Base-by-base conservation (phyloP, 208 protist genomes). In the Novymonas esmeraldas region DNA sequence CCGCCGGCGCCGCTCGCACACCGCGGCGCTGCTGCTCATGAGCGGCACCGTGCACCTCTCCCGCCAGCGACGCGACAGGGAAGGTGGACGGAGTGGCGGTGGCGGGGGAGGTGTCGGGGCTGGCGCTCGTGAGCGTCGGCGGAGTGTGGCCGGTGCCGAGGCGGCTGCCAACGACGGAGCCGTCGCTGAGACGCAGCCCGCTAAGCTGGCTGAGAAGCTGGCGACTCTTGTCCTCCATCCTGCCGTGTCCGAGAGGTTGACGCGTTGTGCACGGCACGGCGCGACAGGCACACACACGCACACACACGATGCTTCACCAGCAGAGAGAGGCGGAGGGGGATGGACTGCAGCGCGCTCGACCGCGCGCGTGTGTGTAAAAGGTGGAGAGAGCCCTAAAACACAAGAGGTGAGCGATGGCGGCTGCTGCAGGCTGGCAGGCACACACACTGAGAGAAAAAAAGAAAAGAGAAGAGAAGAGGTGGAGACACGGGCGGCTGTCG, bases 161-260 rank as follows among this genome's bases (percentile, higher is more conserved):
- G 14, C 70, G 70, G 11, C 44, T 62, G 31, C 69, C 70, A 10
- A 71, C 78, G 22, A 64, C 62, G 10, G 54, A 62, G 50, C 82
- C 82, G 50, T 85, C 73, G 45, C 76, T 83, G 16, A 88, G 73
- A 10, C 72, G 68, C 44, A 88, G 72, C 26, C 70, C 63, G 6
- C 74, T 72, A 29, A 88, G 76, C 56, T 85, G 79, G 13, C 44
- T 69, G 36, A 78, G 49, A 13, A 88, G 56, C 58, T 73, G 59
- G 46, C 55, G 36, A 50, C 18, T 61, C 59, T 61, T 77, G 39
- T 24, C 52, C 28, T 50, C 52, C 36, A 68, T 59, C 33, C 55
- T 48, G 55, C 36, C 36, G 36, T 41, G 36, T 41, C 7, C 11
- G 36, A 41, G 11, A 11, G 36, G 5, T 5, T 41, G 36, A 41